Conservation (phyloP, 176 grass and related monocot genomes). For the Typha latifolia region DNA sequence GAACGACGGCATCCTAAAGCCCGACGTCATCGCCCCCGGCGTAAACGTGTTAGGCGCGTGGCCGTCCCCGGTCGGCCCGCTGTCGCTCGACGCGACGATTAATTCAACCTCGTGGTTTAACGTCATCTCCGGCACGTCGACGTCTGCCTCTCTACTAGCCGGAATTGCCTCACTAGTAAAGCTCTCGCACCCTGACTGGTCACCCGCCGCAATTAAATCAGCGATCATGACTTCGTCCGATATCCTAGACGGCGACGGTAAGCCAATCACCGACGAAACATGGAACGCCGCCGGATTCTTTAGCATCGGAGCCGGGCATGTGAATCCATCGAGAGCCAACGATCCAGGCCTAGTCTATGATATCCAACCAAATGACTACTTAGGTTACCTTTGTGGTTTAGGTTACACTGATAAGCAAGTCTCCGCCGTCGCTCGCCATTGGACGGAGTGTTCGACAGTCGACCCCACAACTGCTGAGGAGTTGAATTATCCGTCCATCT, state of each 20-base stretch:
- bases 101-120: slow-evolving; percentile 44
- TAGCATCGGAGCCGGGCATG: no score
- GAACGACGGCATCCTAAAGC: slow-evolving; percentile 62
- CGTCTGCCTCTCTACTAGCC: slow-evolving; percentile 73
- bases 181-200: slow-evolving; percentile 57
- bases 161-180: slow-evolving; percentile 69
- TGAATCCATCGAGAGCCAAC: no score
- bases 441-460: background rate
- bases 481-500: slow-evolving; percentile 1
- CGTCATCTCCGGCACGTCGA: slow-evolving; percentile 81
- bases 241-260: slow-evolving; percentile 28
- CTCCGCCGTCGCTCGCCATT: background rate
- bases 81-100: slow-evolving; percentile 20
- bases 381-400: background rate
- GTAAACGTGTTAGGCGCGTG: slow-evolving; percentile 88
- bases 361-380: background rate
- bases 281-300: no score
- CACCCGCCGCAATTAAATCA: slow-evolving; percentile 77
- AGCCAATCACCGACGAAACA: slow-evolving; percentile 58
- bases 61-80: slow-evolving; percentile 25
- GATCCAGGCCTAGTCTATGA: no score
- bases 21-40: slow-evolving; percentile 75
- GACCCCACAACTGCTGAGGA: background rate
- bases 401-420: slow-evolving; percentile 1
- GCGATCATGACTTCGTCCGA: slow-evolving; percentile 89